Evolutionary conservation across 306 rosid species (phyloP).

Genomic region (Pyrus pyrifolia): DNA sequence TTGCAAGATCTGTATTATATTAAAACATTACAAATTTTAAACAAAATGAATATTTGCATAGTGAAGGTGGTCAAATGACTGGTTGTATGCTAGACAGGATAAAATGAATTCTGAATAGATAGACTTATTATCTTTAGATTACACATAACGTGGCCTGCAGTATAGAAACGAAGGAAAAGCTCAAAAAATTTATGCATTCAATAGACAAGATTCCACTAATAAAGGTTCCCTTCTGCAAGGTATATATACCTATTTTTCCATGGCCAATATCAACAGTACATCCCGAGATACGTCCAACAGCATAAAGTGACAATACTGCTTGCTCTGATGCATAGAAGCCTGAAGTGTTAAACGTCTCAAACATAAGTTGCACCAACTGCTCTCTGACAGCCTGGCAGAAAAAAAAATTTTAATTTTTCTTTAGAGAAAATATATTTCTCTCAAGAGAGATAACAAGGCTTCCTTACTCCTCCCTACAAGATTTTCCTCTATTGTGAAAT

Average conservation of each 20-base stretch:
- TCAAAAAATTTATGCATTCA: neutral
- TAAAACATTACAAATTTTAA: neutral
- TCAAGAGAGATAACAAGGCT: neutral
- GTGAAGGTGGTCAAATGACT: neutral
- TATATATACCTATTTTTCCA: slow-evolving; percentile 79
- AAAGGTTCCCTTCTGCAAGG: slow-evolving; percentile 8
- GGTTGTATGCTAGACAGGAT: neutral
- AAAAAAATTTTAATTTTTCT: slow-evolving; percentile 7
- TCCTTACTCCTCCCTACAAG: neutral
- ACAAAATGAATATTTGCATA: neutral
- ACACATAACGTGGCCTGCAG: neutral
- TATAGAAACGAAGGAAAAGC: neutral
- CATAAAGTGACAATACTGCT: slow-evolving; percentile 88
- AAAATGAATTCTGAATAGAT: neutral
- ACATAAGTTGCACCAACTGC: slow-evolving; percentile 94
- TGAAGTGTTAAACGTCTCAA: slow-evolving; percentile 97
- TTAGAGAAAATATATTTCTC: neutral
- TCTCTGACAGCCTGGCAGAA: slow-evolving; percentile 76
- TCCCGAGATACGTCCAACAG: slow-evolving; percentile 95
- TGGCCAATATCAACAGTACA: slow-evolving; percentile 97
- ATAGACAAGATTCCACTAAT: neutral
- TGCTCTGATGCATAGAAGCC: slow-evolving; percentile 99
- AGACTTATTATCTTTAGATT: neutral
- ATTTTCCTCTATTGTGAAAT: neutral
- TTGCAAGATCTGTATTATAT: neutral